Evolutionary conservation across 345 rosid genomes (phyloP).

Genomic region (Eutrema japonicum): DNA sequence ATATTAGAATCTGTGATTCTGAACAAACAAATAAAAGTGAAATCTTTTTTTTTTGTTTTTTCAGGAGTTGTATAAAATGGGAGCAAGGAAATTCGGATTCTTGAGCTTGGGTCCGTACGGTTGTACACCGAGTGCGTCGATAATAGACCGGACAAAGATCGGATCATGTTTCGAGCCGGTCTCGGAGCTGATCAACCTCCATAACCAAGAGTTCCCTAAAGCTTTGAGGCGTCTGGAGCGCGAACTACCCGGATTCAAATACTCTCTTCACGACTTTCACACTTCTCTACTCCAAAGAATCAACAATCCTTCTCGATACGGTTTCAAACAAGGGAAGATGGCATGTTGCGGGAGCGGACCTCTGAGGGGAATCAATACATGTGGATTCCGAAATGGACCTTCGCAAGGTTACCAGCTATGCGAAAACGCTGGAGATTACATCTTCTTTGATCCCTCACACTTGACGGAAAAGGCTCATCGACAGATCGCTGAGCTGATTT

Average conservation of each 20-base stretch:
- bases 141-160: conserved; percentile 39
- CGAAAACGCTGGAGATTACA: conserved; percentile 41
- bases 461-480: conserved; percentile 43
- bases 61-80: conserved; percentile 65
- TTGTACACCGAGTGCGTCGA: conserved; percentile 60
- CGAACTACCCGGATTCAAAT: conserved; percentile 59
- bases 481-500: conserved; percentile 51
- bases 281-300: conserved; percentile 49
- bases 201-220: conserved; percentile 59
- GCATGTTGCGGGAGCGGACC: conserved; percentile 79
- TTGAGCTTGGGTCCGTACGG: conserved; percentile 59
- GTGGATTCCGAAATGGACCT: conserved; percentile 46
- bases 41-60: not conserved
- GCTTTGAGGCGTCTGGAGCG: conserved; percentile 48
- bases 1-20: not conserved
- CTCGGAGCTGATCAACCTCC: conserved; percentile 50
- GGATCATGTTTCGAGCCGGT: conserved; percentile 58
- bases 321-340: conserved; percentile 59
- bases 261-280: conserved; percentile 60
- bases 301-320: conserved; percentile 56
- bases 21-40: not conserved
- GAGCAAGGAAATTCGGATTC: conserved; percentile 77
- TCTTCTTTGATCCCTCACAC: conserved; percentile 53
- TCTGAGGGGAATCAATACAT: conserved; percentile 63
- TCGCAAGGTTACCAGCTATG: conserved; percentile 34